These are phyloP conservation scores for Rhododendron ovatum DNA, from an alignment of 148 eudicot genomes.

Conservation along the genomic window DNA sequence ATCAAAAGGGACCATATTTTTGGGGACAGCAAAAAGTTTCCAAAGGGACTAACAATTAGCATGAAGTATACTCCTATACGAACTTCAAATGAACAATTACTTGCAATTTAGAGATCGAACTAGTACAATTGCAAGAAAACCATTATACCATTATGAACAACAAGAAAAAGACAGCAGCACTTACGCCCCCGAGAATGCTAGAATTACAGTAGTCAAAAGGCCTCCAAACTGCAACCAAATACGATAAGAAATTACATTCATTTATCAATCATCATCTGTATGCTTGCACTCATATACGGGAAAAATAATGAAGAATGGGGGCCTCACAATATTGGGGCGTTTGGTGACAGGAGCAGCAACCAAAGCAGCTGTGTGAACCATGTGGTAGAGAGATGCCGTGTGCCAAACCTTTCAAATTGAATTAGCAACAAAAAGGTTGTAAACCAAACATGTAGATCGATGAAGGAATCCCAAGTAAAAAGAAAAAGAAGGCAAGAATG, in stretches of 20 bases:
- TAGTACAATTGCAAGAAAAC: neutral
- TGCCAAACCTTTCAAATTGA: conserved; percentile 69
- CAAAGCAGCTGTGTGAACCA: conserved; percentile 86
- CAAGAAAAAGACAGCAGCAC: conserved; percentile 24
- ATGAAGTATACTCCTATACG: neutral
- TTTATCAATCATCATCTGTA: neutral
- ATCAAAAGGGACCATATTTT: neutral
- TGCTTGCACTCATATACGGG: neutral
- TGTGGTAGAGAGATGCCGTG: conserved; percentile 83
- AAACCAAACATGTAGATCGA: neutral
- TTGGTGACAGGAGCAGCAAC: conserved; percentile 74
- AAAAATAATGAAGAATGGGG: neutral
- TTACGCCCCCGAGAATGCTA: conserved; percentile 93
- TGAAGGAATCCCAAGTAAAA: conserved; percentile 16
- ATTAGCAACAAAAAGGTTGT: conserved; percentile 29
- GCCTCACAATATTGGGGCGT: conserved; percentile 63
- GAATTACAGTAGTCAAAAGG: conserved; percentile 69
- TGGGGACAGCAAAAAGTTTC: neutral
- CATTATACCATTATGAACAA: neutral
- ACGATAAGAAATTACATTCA: neutral
- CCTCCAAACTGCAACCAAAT: conserved; percentile 70
- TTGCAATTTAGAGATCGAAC: neutral
- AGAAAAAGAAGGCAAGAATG: neutral
- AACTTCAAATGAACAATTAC: neutral
- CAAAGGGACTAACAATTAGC: neutral